Percentiles rank a stretch among this genome's conserved stretches.
These are phyloP conservation scores for Lophiostoma macrostomum DNA, from an alignment of 495 filamentous ascomycete species.

Conservation along the genomic window DNA sequence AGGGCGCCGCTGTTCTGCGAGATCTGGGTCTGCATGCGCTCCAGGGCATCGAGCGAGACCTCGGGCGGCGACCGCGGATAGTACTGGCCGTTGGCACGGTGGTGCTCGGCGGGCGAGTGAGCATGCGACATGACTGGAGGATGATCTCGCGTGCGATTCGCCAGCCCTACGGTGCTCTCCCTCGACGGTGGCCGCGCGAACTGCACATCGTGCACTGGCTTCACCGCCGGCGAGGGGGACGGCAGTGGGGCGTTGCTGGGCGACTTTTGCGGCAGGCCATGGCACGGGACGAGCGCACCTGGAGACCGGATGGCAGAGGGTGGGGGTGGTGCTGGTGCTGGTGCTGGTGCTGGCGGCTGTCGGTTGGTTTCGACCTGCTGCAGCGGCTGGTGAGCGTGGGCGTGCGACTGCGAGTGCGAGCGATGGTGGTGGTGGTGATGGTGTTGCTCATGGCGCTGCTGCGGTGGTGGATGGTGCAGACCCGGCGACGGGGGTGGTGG, in stretches of 20 bases:
- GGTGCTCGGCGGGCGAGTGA: slow-evolving; percentile 20
- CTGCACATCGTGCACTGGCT: slow-evolving; percentile 13
- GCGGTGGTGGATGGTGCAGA: slow-evolving; percentile 4
- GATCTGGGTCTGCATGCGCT: slow-evolving; percentile 40
- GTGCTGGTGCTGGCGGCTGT: slow-evolving; percentile 15
- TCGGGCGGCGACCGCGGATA: slow-evolving; percentile 27
- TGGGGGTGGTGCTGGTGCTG: no score
- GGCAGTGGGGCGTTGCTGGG: slow-evolving; percentile 24
- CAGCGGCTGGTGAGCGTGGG: slow-evolving; percentile 25
- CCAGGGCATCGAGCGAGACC: slow-evolving; percentile 34
- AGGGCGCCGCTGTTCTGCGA: slow-evolving; percentile 36
- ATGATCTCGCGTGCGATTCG: slow-evolving; percentile 22
- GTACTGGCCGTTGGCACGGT: slow-evolving; percentile 22
- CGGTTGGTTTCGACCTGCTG: slow-evolving; percentile 20
- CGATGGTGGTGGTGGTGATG: slow-evolving; percentile 15
- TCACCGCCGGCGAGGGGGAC: slow-evolving; percentile 10
- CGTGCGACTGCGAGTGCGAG: no score
- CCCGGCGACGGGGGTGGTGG: slow-evolving; percentile 13
- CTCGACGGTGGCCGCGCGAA: slow-evolving; percentile 8
- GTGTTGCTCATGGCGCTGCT: slow-evolving; percentile 4
- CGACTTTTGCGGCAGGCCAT: slow-evolving; percentile 16
- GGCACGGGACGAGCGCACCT: background rate
- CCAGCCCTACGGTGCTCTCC: slow-evolving; percentile 10
- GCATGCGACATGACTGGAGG: slow-evolving; percentile 23
- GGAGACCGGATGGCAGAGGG: slow-evolving; percentile 13